phyloP scores from a whole-genome alignment of 2,329 filamentous ascomycete species.

The Trichoderma asperellum region DNA sequence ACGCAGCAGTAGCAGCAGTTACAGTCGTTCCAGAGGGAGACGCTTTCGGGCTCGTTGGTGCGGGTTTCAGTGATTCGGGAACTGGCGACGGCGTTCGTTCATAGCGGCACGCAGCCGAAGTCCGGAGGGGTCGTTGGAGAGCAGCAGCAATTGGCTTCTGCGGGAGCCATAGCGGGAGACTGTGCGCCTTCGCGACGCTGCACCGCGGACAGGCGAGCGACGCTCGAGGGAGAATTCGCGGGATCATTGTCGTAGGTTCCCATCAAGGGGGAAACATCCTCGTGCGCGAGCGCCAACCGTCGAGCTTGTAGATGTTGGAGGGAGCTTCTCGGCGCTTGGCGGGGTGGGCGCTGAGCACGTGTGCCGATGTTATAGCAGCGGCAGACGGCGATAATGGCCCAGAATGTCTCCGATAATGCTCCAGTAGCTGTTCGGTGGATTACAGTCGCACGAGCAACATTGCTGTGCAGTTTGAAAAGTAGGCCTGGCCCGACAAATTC shows the following conservation, averaged over 20 bases:
- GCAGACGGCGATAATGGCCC: neutral
- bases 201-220: constrained; percentile 41
- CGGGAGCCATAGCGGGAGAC: constrained; percentile 39
- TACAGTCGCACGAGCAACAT: neutral
- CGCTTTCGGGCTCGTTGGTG: constrained; percentile 30
- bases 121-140: constrained; percentile 39
- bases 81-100: constrained; percentile 33
- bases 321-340: constrained; percentile 2
- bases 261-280: constrained; percentile 35
- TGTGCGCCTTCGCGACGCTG: constrained; percentile 35
- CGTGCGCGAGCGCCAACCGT: constrained; percentile 27
- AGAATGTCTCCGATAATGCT: neutral
- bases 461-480: neutral
- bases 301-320: constrained; percentile 1
- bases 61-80: constrained; percentile 30
- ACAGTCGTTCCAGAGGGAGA: constrained; percentile 5
- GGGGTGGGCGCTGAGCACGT: constrained; percentile 18
- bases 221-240: constrained; percentile 42
- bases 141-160: constrained; percentile 36
- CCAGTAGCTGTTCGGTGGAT: neutral
- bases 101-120: constrained; percentile 38
- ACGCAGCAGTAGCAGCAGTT: neutral
- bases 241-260: constrained; percentile 42
- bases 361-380: neutral
- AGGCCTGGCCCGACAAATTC: constrained; percentile 9